Evolutionary conservation across 2,329 filamentous ascomycete species (phyloP), one percentile per base, ranked within the genome.

Genomic region (Trichoderma sp.): DNA sequence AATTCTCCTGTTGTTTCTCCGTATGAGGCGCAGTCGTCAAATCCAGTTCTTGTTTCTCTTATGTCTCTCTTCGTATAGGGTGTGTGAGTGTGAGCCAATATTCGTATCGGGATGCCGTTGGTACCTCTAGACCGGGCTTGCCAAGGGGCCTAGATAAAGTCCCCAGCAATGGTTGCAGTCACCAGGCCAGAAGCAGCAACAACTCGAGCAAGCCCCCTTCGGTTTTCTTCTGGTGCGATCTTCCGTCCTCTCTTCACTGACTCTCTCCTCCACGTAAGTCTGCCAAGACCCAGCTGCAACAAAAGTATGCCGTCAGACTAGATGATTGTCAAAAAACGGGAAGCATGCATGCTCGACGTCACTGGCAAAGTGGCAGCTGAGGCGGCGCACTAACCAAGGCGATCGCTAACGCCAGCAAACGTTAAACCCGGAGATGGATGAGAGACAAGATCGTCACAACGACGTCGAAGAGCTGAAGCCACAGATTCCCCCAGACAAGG

Each of bases 371-470:
- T 32, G 56, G 70, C 63, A 68, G 70, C 61, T 68, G 63, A 63
- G 61, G 56, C 63, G 64, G 64, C 63, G 47, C 56, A 47, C 70
- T 72, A 72, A 68, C 34, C 70, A 51, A 71, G 70, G 64, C 64
- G 70, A 68, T 67, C 64, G 32, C 56, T 24, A 61, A 72, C 60
- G 63, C 56, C 70, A 61, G 39, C 66, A 68, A 62, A 67, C 64
- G 56, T 67, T 67, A 68, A 72, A 68, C 66, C 70, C 24, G 70
- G 70, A 71, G 63, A 56, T 68, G 36, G 28, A 56, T 15, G 24
- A 61, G 39, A 57, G 70, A n/a, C 57, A 63, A 72, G 70, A 72
- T 72, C 70, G 70, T 72, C 70, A 72, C 70, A 12, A 68, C 70
- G 70, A 72, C 70, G 70, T 72, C 56, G 70, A 51, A 61, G 43